Evolutionary conservation across 257 asterid genomes (phyloP), one percentile per base, ranked within the genome.

Genomic region (Solanum infundibuliforme): DNA sequence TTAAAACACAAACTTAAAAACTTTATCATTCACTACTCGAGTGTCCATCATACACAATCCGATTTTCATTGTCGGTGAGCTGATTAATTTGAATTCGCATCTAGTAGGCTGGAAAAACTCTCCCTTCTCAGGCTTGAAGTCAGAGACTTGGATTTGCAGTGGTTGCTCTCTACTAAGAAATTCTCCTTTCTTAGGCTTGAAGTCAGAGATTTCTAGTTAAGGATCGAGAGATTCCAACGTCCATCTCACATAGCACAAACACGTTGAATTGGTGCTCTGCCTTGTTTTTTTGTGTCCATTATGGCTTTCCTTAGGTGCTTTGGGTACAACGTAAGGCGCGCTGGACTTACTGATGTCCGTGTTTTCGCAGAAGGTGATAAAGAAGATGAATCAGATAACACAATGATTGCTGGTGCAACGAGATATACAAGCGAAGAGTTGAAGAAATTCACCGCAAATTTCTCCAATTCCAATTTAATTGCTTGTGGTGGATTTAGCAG

Each of bases 401-500:
- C 41, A 52, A 25, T 69, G 83, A 41, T 77, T 72, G 16, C 41
- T 1, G 41, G 65, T 6, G 83, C 65, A 79, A 62, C 85, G 69
- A 32, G 31, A 74, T 89, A 86, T 29, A 81, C 88, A 18, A 91
- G 94, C 91, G 87, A 87, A 9, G 91, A 95, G 46, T 87, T 93
- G 75, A 75, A 90, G 88, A 91, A 34, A 23, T 39, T 84, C 43
- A 91, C 94, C 12, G 75, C 58, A 87, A 86, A 90, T 83, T 94
- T 94, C 83, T 89, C 87, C 11, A 34, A 27, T 25, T 84, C 95
- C 32, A 3, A 73, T 14, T 92, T 93, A 43, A 91, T 95, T 21
- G 98, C 96, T 2, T 90, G 89, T 32, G 98, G 98, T 35, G 98
- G 98, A 2, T 94, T 93, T 41, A 94, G 98, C 85, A 93, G 91